Evolutionary conservation across 495 filamentous ascomycete genomes (phyloP).

Genomic region (Aspergillus carlsbadensis): DNA sequence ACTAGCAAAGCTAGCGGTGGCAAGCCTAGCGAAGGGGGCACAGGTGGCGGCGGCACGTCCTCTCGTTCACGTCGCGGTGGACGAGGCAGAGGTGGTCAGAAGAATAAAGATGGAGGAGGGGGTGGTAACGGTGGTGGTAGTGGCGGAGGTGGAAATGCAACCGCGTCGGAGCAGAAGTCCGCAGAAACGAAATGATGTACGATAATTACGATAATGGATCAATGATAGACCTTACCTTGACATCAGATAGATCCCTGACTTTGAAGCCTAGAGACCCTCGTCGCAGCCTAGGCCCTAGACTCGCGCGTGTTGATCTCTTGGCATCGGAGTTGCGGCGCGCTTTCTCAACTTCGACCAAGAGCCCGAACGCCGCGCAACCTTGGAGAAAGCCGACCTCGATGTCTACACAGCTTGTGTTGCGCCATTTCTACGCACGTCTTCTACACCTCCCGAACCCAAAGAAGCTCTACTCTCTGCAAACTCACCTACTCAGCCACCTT

Average conservation of each 20-base stretch:
- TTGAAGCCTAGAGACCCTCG: neutral
- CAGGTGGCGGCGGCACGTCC: conserved; percentile 38
- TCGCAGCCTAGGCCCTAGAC: too few species aligned
- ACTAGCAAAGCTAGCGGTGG: conserved; percentile 14
- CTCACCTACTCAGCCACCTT: neutral
- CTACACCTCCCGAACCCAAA: too few species aligned
- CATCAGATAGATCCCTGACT: too few species aligned
- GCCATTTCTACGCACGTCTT: too few species aligned
- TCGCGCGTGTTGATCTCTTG: too few species aligned
- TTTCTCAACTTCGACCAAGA: too few species aligned
- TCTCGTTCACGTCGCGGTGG: conserved; percentile 39
- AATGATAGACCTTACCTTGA: conserved; percentile 2
- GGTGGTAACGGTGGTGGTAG: too few species aligned
- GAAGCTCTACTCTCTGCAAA: neutral
- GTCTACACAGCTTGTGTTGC: too few species aligned
- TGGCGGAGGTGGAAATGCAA: conserved; percentile 11
- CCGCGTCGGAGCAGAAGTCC: conserved; percentile 18
- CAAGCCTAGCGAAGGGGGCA: conserved; percentile 35
- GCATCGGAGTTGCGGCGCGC: too few species aligned
- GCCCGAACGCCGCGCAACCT: too few species aligned
- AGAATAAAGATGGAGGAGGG: conserved; percentile 18
- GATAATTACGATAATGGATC: conserved; percentile 6
- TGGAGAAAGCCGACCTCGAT: too few species aligned
- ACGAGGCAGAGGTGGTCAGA: conserved; percentile 31
- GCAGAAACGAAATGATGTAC: conserved; percentile 21